A percentile compares a stretch with the other conserved stretches of the same genome.
Evolutionary conservation across 2,329 filamentous ascomycete species (phyloP).

Genomic region (Nothopassalora personata): DNA sequence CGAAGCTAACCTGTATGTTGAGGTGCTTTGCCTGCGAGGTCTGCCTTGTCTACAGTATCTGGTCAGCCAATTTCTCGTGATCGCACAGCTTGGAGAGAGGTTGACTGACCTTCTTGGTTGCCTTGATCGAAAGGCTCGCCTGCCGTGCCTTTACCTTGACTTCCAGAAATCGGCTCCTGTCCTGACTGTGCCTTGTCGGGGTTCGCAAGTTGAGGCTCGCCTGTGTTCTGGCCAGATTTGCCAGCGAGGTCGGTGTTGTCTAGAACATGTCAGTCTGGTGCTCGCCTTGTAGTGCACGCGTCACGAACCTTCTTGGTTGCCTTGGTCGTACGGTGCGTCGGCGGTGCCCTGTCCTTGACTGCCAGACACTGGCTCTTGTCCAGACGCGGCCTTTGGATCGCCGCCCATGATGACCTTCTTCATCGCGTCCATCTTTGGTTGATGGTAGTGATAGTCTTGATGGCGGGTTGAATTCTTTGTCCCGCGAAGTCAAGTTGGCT

Average conservation of each 20-base stretch:
- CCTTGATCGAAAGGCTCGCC: conserved; percentile 75
- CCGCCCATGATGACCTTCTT: conserved; percentile 39
- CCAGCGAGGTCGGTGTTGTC: conserved; percentile 12
- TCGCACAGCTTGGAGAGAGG: background rate
- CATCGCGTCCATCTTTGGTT: conserved; percentile 57
- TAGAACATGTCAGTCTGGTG: background rate
- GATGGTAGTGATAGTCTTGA: background rate
- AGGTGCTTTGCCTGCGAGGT: conserved; percentile 17
- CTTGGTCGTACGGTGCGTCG: conserved; percentile 72
- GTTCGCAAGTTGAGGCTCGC: conserved; percentile 1
- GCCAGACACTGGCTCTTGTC: conserved; percentile 52
- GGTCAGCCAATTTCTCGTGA: background rate
- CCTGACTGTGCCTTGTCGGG: background rate
- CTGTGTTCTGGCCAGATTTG: conserved; percentile 15
- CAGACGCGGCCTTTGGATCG: conserved; percentile 20
- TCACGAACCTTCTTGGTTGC: conserved; percentile 57
- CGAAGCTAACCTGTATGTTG: conserved; percentile 14
- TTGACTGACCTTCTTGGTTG: conserved; percentile 55
- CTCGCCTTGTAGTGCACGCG: background rate
- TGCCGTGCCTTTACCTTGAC: conserved; percentile 59
- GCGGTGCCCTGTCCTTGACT: conserved; percentile 60
- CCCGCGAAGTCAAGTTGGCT: background rate
- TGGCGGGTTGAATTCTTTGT: background rate
- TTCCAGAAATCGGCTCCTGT: conserved; percentile 66
- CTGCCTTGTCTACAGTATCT: conserved; percentile 5